Evolutionary conservation across 805 yeast species (phyloP).

Genomic region (Citeromyces matritensis): DNA sequence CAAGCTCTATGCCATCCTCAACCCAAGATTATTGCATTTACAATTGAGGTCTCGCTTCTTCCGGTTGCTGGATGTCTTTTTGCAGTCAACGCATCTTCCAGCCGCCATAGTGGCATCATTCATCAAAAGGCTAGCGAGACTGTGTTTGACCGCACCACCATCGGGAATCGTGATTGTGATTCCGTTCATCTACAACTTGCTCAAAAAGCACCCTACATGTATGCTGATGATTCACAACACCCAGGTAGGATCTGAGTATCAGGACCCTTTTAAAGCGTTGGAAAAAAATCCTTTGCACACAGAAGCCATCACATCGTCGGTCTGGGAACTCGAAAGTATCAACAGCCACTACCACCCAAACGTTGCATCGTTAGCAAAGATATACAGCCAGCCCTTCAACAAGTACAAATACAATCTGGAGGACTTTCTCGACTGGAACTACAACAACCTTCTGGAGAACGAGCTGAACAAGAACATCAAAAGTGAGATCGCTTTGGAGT

Average conservation of each 20-base stretch:
- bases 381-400: conserved; percentile 79
- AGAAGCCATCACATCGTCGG: conserved; percentile 67
- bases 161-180: conserved; percentile 75
- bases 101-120: conserved; percentile 78
- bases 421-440: conserved; percentile 89
- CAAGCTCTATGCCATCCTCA: conserved; percentile 70
- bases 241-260: conserved; percentile 13
- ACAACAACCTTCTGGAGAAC: conserved; percentile 44
- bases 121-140: conserved; percentile 66
- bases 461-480: conserved; percentile 53
- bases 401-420: conserved; percentile 78
- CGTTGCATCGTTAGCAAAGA: conserved; percentile 80
- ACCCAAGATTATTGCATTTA: conserved; percentile 61
- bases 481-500: conserved; percentile 68
- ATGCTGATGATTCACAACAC: conserved; percentile 71
- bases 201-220: conserved; percentile 89
- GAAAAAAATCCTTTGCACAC: conserved; percentile 70
- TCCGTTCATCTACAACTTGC: conserved; percentile 82
- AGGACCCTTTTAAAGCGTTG: conserved; percentile 51
- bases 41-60: conserved; percentile 78
- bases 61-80: conserved; percentile 72
- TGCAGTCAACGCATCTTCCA: conserved; percentile 79
- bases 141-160: conserved; percentile 69
- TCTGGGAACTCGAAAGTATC: conserved; percentile 84
- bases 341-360: conserved; percentile 83